Evolutionary conservation across 352 stramenopile species (phyloP).

Genomic region (Globisporangium parvum): DNA sequence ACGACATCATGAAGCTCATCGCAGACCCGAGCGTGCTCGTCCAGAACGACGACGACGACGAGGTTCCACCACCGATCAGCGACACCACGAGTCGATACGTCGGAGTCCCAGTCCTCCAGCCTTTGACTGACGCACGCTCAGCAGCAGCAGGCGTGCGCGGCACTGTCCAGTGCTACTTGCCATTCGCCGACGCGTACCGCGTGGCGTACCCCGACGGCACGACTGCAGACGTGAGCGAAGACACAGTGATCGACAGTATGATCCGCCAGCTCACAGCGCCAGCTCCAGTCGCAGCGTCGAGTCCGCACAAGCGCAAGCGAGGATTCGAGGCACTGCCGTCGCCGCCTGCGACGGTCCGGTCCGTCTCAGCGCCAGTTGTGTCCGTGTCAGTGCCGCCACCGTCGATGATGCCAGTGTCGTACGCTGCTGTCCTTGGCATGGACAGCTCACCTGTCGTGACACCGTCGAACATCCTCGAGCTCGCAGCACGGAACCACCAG

Average conservation of each 20-base stretch:
- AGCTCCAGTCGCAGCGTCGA: background rate
- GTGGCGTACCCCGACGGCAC: conserved; percentile 49
- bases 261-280: conserved; percentile 27
- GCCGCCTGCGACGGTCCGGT: conserved; percentile 7
- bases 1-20: conserved; percentile 61
- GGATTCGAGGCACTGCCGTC: background rate
- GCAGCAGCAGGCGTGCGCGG: conserved; percentile 15
- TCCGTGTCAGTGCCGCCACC: conserved; percentile 8
- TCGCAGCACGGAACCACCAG: conserved; percentile 4
- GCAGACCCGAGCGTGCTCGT: conserved; percentile 48
- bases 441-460: conserved; percentile 11
- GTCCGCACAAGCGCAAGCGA: conserved; percentile 10
- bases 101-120: conserved; percentile 26
- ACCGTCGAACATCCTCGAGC: conserved; percentile 15
- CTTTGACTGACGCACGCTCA: conserved; percentile 1
- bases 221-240: conserved; percentile 39
- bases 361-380: conserved; percentile 10
- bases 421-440: conserved; percentile 8
- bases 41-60: conserved; percentile 27
- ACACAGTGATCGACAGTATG: conserved; percentile 56
- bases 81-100: conserved; percentile 51
- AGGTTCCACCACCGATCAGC: conserved; percentile 40
- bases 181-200: conserved; percentile 51
- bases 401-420: conserved; percentile 20
- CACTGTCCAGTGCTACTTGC: conserved; percentile 45